Conservation (phyloP, 1,284 basidiomycete species). For the Sporisorium scitamineum region DNA sequence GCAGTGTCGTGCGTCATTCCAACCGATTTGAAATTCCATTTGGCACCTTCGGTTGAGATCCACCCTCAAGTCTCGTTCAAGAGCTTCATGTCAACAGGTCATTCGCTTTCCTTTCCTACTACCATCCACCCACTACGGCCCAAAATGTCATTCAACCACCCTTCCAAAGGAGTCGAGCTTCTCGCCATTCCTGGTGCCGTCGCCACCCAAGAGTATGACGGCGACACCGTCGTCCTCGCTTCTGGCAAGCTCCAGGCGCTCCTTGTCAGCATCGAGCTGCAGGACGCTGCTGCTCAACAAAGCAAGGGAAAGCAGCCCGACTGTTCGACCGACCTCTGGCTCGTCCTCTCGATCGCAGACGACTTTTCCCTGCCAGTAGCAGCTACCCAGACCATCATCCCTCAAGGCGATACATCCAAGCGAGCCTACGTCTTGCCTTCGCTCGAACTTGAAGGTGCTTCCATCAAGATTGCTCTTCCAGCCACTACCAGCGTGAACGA, state of each 20-base stretch:
- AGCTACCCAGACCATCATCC: slow-evolving; percentile 45
- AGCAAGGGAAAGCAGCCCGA: slow-evolving; percentile 12
- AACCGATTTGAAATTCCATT: background rate
- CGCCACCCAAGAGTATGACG: slow-evolving; percentile 50
- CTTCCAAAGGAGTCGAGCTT: slow-evolving; percentile 44
- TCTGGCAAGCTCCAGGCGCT: slow-evolving; percentile 39
- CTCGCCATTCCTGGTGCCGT: slow-evolving; percentile 35
- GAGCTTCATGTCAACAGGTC: background rate
- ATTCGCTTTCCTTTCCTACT: background rate
- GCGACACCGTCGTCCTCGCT: slow-evolving; percentile 46
- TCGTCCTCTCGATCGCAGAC: slow-evolving; percentile 50
- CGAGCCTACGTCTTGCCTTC: slow-evolving; percentile 50
- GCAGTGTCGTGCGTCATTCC: slow-evolving; percentile 5
- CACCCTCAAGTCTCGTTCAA: too few species aligned
- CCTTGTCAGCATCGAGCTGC: slow-evolving; percentile 49
- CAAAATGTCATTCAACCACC: slow-evolving; percentile 21
- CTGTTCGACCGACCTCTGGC: slow-evolving; percentile 53
- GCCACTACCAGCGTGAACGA: slow-evolving; percentile 17
- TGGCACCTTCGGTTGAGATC: background rate
- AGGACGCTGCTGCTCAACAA: slow-evolving; percentile 13
- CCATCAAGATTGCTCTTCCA: slow-evolving; percentile 44
- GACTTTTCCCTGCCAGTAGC: slow-evolving; percentile 49
- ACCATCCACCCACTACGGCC: slow-evolving; percentile 1
- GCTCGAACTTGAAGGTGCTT: slow-evolving; percentile 50
- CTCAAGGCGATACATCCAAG: slow-evolving; percentile 18